Base-by-base conservation (phyloP, 768 basidiomycete species). In the Kwoniella dejecticola region DNA sequence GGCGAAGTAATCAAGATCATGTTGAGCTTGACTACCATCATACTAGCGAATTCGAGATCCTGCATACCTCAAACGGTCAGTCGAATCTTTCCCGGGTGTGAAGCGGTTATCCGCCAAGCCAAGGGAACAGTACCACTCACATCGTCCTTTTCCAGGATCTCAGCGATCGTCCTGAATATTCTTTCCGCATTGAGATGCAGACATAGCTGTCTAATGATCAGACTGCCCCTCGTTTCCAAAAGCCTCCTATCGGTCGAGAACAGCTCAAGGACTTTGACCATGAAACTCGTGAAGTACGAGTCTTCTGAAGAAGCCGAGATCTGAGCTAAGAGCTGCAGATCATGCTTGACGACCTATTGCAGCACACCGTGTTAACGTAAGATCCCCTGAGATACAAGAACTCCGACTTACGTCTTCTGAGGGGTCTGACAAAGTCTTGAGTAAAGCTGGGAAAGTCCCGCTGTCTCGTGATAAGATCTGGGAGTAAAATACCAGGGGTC, bases 61-160 rank as follows among this genome's bases (percentile, higher is more conserved):
- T 95, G 61, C 36, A n/a, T 4, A 31, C 23, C 30, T 30, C 3
- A 5, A 27, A 8, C 15, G 40, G 10, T n/a, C 23, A 47, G 57
- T 47, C 24, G 50, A 15, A 27, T n/a, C n/a, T n/a, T n/a, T n/a
- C n/a, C n/a, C n/a, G n/a, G n/a, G n/a, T n/a, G n/a, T n/a, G n/a
- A n/a, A n/a, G n/a, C n/a, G n/a, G n/a, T n/a, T n/a, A n/a, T n/a
- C n/a, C n/a, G n/a, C n/a, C n/a, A n/a, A n/a, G n/a, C n/a, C n/a
- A n/a, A n/a, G n/a, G n/a, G n/a, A n/a, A n/a, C n/a, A n/a, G n/a
- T n/a, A n/a, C n/a, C n/a, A 75, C 84, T 52, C 64, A 92, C 94
- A 81, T 98, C 96, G 81, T 99, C 96, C 77, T 93, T 94, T 81
- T 98, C 96, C 68, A 99, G 77, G 33, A 99, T 93, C 81, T 98